Base-by-base conservation (phyloP, 2,329 filamentous ascomycete species). In the Truncatella angustata region DNA sequence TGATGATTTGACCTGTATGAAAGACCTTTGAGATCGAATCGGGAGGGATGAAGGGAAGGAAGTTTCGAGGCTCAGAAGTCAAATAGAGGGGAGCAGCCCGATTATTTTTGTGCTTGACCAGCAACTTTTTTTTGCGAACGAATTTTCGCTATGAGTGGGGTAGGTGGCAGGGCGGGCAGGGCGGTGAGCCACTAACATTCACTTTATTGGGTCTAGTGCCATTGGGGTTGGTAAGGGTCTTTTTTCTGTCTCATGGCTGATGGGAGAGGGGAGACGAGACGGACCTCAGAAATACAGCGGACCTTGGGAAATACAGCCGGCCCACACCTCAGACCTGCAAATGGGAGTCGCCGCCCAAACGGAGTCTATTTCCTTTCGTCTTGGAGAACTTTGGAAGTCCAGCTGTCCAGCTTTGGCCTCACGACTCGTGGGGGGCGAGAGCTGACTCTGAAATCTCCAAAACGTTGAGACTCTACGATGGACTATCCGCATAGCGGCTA, bases 1-100 rank as follows among this genome's bases (percentile, higher is more conserved):
- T 66, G 61, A 50, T 60, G 52, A 56, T 68, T 65, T 56, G 61
- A 40, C 59, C 51, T 58, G 67, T 64, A 65, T 61, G 48, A 43
- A 26, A 43, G 21, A 59, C 50, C 49, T 53, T 50, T 50, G 48
- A 47, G 52, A 54, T 54, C 53, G 55, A 56, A 49, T 54, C 55
- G 52, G 51, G 55, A 53, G 54, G 58, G 50, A 52, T 52, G 46
- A 53, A 51, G 37, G 55, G 47, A 54, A 50, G 43, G 52, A 35
- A 23, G 12, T 30, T 18, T 9, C 18, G 50, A 60, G 52, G 42
- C 51, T 50, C 47, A 11, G 47, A 21, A 16, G 36, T 43, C 30
- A 16, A 50, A 50, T 50, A 36, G 47, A 50, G 36, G 47, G 47
- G 34, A 39, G 36, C 35, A 26, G 16, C n/a, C 30, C 24, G 24